A percentile compares a stretch with the other conserved stretches of the same genome.
Conservation (phyloP, 805 yeast genomes). For the Candida qinlingensis region DNA sequence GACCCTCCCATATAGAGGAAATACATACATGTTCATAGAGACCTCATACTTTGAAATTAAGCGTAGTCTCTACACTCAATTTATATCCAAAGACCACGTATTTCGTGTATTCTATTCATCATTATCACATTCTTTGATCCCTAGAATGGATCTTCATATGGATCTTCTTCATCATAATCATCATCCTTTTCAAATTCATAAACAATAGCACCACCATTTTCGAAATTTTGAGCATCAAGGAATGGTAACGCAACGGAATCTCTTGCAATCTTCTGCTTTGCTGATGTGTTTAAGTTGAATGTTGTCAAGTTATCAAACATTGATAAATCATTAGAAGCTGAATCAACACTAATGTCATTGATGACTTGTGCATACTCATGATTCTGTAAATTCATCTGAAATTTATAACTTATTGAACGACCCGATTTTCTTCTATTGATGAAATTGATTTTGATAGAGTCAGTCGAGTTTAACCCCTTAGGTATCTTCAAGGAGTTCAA, state of each 20-base stretch:
- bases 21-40: no score
- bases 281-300: conserved; percentile 73
- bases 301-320: conserved; percentile 75
- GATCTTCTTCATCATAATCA: conserved; percentile 97
- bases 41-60: no score
- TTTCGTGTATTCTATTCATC: conserved; percentile 1
- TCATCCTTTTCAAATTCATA: conserved; percentile 95
- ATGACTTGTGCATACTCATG: conserved; percentile 36
- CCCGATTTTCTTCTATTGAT: conserved; percentile 83
- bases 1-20: no score
- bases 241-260: conserved; percentile 90
- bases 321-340: conserved; percentile 41
- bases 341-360: conserved; percentile 21
- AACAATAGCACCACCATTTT: conserved; percentile 88
- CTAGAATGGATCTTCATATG: conserved; percentile 91
- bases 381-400: conserved; percentile 41
- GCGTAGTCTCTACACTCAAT: no score
- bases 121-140: no score
- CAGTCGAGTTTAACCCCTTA: conserved; percentile 40
- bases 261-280: conserved; percentile 68
- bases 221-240: conserved; percentile 77
- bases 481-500: conserved; percentile 43
- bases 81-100: no score
- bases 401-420: conserved; percentile 55
- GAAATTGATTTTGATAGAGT: conserved; percentile 42